phyloP scores from a whole-genome alignment of 2,329 filamentous ascomycete species.

The Stagonosporopsis vannaccii region DNA sequence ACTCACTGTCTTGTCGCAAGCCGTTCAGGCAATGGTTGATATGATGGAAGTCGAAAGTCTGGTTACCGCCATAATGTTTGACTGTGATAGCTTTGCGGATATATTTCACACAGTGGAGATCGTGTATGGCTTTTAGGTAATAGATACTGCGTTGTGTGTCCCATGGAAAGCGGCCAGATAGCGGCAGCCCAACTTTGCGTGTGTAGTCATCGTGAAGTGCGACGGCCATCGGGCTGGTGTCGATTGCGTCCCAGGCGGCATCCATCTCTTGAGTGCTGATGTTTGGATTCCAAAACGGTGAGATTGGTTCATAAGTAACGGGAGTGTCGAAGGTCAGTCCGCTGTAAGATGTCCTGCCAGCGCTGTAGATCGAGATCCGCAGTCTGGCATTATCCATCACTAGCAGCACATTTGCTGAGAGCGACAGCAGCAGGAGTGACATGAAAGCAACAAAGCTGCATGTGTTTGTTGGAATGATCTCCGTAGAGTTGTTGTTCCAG shows the following conservation, averaged over 20 bases:
- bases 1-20: slow-evolving; percentile 39
- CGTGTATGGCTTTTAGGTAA: slow-evolving; percentile 46
- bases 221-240: slow-evolving; percentile 44
- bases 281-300: slow-evolving; percentile 43
- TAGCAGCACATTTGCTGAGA: slow-evolving; percentile 40
- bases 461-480: slow-evolving; percentile 38
- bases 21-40: slow-evolving; percentile 46
- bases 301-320: slow-evolving; percentile 36
- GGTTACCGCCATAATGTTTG: slow-evolving; percentile 34
- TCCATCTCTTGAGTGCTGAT: slow-evolving; percentile 35
- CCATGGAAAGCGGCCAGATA: slow-evolving; percentile 44
- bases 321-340: slow-evolving; percentile 39
- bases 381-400: slow-evolving; percentile 37
- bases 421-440: slow-evolving; percentile 39
- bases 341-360: slow-evolving; percentile 36
- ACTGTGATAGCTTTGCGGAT: slow-evolving; percentile 44
- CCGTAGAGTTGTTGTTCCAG: slow-evolving; percentile 35
- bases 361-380: slow-evolving; percentile 21
- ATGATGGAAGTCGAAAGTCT: slow-evolving; percentile 36
- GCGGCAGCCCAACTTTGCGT: slow-evolving; percentile 30
- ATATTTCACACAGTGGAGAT: slow-evolving; percentile 47
- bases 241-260: slow-evolving; percentile 45
- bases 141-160: slow-evolving; percentile 47
- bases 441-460: slow-evolving; percentile 37
- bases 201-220: slow-evolving; percentile 40